Percentiles rank a stretch among this genome's conserved stretches.
Conservation (phyloP, 78 protist species). For the Diacronema lutheri region DNA sequence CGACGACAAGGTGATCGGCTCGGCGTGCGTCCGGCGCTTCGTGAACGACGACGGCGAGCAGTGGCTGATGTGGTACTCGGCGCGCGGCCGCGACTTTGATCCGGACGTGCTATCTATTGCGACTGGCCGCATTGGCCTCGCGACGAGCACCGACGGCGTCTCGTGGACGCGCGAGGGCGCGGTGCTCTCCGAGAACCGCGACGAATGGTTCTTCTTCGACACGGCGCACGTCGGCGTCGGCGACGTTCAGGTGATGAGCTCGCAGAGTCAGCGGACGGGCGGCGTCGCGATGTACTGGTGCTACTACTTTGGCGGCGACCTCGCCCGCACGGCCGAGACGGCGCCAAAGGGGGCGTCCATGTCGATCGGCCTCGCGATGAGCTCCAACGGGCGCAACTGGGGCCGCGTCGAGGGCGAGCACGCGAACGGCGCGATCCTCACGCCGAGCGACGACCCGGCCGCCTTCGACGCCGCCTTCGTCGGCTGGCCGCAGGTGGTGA, state of each 20-base stretch:
- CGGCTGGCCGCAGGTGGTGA: too few species aligned
- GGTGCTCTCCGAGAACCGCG: neutral
- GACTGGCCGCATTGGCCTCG: neutral
- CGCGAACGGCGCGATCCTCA: too few species aligned
- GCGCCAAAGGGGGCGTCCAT: too few species aligned
- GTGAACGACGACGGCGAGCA: too few species aligned
- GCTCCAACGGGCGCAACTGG: too few species aligned
- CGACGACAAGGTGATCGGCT: too few species aligned
- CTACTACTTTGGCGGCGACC: neutral
- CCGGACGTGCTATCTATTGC: neutral
- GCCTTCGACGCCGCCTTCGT: too few species aligned
- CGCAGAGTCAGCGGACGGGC: neutral
- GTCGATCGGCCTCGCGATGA: too few species aligned
- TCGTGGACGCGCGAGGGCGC: neutral
- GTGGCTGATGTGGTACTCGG: conserved; percentile 2
- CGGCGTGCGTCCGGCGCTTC: too few species aligned
- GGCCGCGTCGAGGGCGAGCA: too few species aligned
- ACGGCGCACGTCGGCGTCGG: conserved; percentile 10
- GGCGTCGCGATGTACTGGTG: neutral
- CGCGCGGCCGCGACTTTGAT: neutral
- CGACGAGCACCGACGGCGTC: neutral
- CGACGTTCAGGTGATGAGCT: neutral
- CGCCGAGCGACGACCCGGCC: too few species aligned
- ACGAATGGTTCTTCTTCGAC: neutral
- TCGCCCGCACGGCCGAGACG: too few species aligned